Evolutionary conservation across 2,329 filamentous ascomycete genomes (phyloP), one percentile per base, ranked within the genome.

Genomic region (Xylariaceae sp.): DNA sequence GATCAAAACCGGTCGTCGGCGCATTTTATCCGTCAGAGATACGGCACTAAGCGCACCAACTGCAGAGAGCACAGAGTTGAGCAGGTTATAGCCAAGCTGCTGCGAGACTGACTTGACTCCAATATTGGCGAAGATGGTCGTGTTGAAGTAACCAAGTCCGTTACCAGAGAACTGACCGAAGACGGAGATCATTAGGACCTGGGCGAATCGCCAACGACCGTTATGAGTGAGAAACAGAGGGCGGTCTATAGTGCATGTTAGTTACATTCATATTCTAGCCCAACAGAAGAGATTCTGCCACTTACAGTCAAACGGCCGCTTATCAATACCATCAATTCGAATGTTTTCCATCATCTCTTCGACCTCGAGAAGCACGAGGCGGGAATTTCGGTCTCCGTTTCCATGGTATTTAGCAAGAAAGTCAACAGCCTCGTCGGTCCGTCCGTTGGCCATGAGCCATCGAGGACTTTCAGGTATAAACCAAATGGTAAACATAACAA

Each of bases 161-260:
- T 79, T 79, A 16, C 77, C 77, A 1, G 77, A 79, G 66, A 78
- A 80, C 61, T 80, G 77, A 13, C 77, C 77, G 50, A 80, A 80
- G 55, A 79, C 69, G 37, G 76, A 77, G 57, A 80, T 79, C 75
- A 79, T 78, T 57, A 79, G 58, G 35, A 79, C 76, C 55, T 79
- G 76, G 4, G 71, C 68, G 49, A 77, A 75, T 20, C 77, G 71
- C 77, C 77, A 79, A 46, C 77, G 76, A 36, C 75, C 76, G 41
- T 67, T 74, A 67, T 78, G 76, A 8, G 72, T 70, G 4, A 69
- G 32, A 35, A 79, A 13, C 47, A 80, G 72, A 1, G 76, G 76
- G 11, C 76, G 73, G 66, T 79, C 72, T 74, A 48, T 43, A 4
- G 27, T 40, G n/a, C 16, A 29, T 27, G 36, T 60, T 42, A 60